These are phyloP conservation scores for Inga oerstediana DNA, from an alignment of 306 rosid genomes.

Conservation along the genomic window DNA sequence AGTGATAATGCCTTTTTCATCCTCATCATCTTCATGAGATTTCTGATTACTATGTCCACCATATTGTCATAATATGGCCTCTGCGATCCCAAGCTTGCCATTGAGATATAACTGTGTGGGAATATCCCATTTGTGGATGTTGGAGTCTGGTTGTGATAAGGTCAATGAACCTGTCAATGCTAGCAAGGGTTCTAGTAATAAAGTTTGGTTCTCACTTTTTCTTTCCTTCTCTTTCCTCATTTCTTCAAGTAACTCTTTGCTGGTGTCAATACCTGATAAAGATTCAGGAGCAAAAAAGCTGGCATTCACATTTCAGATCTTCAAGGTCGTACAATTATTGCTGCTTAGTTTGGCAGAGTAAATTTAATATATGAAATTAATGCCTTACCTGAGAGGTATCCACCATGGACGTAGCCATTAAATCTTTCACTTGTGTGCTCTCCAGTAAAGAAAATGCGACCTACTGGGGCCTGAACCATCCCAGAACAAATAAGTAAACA, in stretches of 20 bases:
- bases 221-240: slow-evolving; percentile 66
- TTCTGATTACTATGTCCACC: slow-evolving; percentile 29
- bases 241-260: slow-evolving; percentile 72
- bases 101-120: slow-evolving; percentile 76
- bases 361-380: not conserved
- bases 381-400: slow-evolving; percentile 72
- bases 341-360: not conserved
- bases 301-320: slow-evolving; percentile 1
- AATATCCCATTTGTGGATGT: slow-evolving; percentile 77
- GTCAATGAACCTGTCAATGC: slow-evolving; percentile 70
- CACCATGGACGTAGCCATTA: slow-evolving; percentile 95
- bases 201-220: slow-evolving; percentile 55
- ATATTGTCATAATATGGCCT: slow-evolving; percentile 63
- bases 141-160: slow-evolving; percentile 62
- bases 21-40: slow-evolving; percentile 7
- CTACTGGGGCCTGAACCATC: slow-evolving; percentile 70
- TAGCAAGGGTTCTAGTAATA: slow-evolving; percentile 71
- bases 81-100: slow-evolving; percentile 62
- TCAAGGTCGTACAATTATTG: not conserved
- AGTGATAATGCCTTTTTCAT: slow-evolving; percentile 26
- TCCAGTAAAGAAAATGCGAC: slow-evolving; percentile 80
- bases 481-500: not conserved
- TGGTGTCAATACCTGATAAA: slow-evolving; percentile 77
- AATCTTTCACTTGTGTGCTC: slow-evolving; percentile 92
- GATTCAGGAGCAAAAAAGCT: slow-evolving; percentile 10